These are phyloP conservation scores for Roridomyces roridus DNA, from an alignment of 768 basidiomycete genomes.

Conservation along the genomic window DNA sequence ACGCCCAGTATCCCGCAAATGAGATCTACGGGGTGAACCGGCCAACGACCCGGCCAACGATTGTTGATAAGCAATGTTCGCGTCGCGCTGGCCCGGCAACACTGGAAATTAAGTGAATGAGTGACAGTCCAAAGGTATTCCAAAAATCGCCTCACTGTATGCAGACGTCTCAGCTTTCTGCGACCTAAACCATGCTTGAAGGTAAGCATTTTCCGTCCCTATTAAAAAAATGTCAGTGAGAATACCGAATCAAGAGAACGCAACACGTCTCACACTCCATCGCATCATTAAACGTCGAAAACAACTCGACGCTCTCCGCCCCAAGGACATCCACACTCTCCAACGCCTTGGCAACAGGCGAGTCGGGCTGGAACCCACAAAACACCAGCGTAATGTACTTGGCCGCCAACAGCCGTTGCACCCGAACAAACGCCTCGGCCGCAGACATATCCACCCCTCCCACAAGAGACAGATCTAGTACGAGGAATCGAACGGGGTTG, in stretches of 20 bases:
- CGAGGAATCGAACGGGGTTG: conserved; percentile 86
- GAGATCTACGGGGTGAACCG: conserved; percentile 71
- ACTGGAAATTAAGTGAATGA: conserved; percentile 37
- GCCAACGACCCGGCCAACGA: conserved; percentile 48
- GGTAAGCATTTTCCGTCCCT: conserved; percentile 95
- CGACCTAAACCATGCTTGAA: conserved; percentile 78
- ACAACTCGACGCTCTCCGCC: conserved; percentile 81
- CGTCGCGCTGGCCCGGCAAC: conserved; percentile 64
- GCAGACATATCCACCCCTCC: conserved; percentile 93
- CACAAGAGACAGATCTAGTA: conserved; percentile 86
- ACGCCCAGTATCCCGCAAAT: conserved; percentile 74
- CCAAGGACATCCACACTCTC: conserved; percentile 80
- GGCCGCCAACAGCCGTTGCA: conserved; percentile 79
- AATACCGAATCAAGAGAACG: neutral
- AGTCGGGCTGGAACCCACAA: conserved; percentile 77
- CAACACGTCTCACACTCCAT: conserved; percentile 75
- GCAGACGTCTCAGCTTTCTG: conserved; percentile 62
- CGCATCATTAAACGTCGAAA: conserved; percentile 84
- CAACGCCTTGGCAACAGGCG: conserved; percentile 74
- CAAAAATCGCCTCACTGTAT: conserved; percentile 43
- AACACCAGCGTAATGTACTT: conserved; percentile 87
- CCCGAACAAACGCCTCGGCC: conserved; percentile 92
- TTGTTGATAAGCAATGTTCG: conserved; percentile 51
- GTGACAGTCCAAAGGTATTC: neutral
- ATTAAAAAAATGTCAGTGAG: neutral